Percentiles rank a stretch among this genome's conserved stretches.
phyloP scores from a whole-genome alignment of 208 protist species.

The Crithidia acanthocephali region DNA sequence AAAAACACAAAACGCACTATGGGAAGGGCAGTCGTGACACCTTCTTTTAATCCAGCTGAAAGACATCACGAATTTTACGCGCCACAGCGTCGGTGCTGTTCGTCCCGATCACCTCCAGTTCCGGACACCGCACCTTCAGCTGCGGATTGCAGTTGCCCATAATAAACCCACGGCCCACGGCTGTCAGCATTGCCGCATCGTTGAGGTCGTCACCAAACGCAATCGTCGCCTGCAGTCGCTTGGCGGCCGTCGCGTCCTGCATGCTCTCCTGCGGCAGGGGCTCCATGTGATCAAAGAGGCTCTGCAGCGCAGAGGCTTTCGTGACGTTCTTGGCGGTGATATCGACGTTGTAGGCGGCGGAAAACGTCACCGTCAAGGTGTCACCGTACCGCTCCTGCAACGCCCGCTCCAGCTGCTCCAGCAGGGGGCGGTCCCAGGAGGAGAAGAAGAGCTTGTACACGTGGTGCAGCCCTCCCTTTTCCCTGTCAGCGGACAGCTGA shows the following conservation, averaged over 20 bases:
- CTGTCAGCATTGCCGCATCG: conserved; percentile 62
- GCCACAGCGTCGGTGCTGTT: conserved; percentile 69
- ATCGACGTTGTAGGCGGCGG: conserved; percentile 36
- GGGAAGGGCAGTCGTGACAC: too few relatives aligned
- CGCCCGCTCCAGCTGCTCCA: conserved; percentile 30
- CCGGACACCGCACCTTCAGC: conserved; percentile 53
- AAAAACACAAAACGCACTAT: too few relatives aligned
- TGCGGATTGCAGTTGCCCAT: conserved; percentile 64
- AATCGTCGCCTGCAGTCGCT: conserved; percentile 49
- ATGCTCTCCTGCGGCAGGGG: conserved; percentile 35
- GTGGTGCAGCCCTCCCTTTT: conserved; percentile 21
- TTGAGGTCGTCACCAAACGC: conserved; percentile 77
- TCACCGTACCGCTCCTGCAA: conserved; percentile 40
- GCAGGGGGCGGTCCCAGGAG: conserved; percentile 45
- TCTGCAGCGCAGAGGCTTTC: conserved; percentile 30
- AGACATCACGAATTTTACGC: conserved; percentile 60
- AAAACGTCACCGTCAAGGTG: conserved; percentile 42
- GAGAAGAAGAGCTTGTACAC: conserved; percentile 67
- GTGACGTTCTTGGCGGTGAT: conserved; percentile 35
- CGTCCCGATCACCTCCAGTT: conserved; percentile 60
- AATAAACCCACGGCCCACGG: conserved; percentile 60
- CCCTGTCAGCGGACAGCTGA: conserved; percentile 1
- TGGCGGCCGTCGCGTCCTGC: conserved; percentile 10
- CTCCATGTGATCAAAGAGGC: conserved; percentile 36
- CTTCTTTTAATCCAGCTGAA: conserved; percentile 32